Conservation (phyloP, 306 rosid genomes). For the Delonix regia region DNA sequence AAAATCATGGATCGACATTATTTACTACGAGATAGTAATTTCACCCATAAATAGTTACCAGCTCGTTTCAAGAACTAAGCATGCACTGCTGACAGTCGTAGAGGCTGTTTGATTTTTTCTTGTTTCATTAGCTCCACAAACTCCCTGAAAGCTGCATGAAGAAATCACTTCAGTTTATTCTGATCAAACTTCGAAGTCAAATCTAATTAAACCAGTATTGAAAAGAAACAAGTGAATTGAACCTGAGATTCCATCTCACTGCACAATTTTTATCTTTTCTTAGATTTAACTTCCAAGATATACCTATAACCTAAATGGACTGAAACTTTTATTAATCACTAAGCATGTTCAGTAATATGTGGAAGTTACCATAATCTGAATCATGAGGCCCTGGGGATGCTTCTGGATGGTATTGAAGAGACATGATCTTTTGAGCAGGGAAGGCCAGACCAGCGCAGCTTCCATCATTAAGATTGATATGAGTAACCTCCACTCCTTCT, state of each 20-base stretch:
- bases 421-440: constrained; percentile 77
- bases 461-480: constrained; percentile 85
- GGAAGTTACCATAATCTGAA: constrained; percentile 71
- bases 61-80: constrained; percentile 30
- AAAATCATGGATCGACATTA: constrained; percentile 7
- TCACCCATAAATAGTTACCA: neutral
- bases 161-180: neutral
- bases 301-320: neutral
- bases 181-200: neutral
- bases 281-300: no score
- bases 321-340: neutral
- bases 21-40: constrained; percentile 1
- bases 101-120: constrained; percentile 33
- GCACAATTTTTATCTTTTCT: neutral
- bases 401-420: constrained; percentile 98
- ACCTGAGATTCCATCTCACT: neutral
- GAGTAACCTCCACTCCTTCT: constrained; percentile 83
- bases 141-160: constrained; percentile 71
- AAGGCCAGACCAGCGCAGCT: constrained; percentile 92
- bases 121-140: constrained; percentile 75
- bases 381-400: constrained; percentile 99
- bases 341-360: neutral
- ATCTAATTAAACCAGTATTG: no score
- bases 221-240: no score
- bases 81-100: constrained; percentile 24